A percentile compares a stretch with the other conserved stretches of the same genome.
phyloP scores from a whole-genome alignment of 2,329 filamentous ascomycete species.

The Fusarium hostae region DNA sequence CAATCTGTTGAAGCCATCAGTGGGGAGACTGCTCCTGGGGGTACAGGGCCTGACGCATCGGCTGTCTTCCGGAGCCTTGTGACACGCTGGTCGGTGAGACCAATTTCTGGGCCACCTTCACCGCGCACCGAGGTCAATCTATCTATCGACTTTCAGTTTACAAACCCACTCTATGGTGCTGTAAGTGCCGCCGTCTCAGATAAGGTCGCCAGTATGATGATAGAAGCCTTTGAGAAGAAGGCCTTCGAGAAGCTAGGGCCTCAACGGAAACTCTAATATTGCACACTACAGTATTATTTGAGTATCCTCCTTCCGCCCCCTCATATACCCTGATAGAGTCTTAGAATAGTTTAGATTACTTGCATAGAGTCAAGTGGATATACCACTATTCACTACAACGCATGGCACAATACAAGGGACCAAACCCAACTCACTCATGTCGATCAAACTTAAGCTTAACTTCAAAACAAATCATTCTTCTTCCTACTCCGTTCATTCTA shows the following conservation, averaged over 20 bases:
- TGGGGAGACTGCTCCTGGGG: constrained; percentile 63
- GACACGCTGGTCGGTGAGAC: constrained; percentile 75
- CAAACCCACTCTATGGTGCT: constrained; percentile 87
- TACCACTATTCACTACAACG: neutral
- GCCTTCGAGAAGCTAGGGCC: constrained; percentile 63
- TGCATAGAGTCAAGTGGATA: neutral
- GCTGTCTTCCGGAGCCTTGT: constrained; percentile 74
- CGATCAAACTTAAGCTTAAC: constrained; percentile 3
- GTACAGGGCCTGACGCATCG: constrained; percentile 54
- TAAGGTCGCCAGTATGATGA: constrained; percentile 87
- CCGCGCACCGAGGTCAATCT: constrained; percentile 76
- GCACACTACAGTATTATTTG: neutral
- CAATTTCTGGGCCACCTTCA: constrained; percentile 47
- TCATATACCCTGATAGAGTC: neutral
- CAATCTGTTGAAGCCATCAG: constrained; percentile 81
- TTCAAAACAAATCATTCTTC: constrained; percentile 26
- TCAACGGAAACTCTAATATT: constrained; percentile 24
- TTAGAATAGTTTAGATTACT: neutral
- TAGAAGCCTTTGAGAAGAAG: constrained; percentile 89
- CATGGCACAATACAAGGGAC: neutral
- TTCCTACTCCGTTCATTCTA: constrained; percentile 43
- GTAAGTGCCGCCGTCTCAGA: constrained; percentile 85
- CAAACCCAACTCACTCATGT: neutral
- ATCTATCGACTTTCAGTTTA: constrained; percentile 83
- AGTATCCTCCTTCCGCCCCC: neutral